Conservation (phyloP, 176 grass and related monocot genomes). For the Neostapfia colusana region DNA sequence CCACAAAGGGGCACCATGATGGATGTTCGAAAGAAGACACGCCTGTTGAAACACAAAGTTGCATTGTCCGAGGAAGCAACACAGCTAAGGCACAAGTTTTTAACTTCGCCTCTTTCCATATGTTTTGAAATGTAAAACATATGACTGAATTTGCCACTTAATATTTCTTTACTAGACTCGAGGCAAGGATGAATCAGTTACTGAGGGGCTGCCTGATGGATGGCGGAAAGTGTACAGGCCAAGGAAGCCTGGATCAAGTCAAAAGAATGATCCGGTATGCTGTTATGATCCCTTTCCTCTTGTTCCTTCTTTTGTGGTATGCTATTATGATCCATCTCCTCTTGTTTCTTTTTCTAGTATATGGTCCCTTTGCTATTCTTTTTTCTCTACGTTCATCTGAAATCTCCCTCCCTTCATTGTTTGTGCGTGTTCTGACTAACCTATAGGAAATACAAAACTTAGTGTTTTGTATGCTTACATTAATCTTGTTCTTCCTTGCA, state of each 20-base stretch:
- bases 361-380: neutral
- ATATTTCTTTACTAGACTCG: constrained; percentile 37
- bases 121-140: neutral
- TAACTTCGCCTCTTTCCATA: neutral
- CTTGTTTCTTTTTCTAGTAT: too few species aligned
- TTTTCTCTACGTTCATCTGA: neutral
- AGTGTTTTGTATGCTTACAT: neutral
- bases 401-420: neutral
- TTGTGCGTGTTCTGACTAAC: neutral
- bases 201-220: constrained; percentile 48
- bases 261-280: constrained; percentile 45
- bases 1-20: neutral
- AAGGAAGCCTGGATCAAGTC: constrained; percentile 40
- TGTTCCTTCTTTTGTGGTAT: constrained; percentile 35
- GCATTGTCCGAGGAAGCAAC: neutral
- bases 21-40: constrained; percentile 17
- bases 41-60: neutral
- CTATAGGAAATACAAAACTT: neutral
- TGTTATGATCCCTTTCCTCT: neutral
- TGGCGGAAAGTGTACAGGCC: constrained; percentile 52
- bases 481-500: constrained; percentile 20
- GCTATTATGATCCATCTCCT: neutral
- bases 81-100: neutral
- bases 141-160: neutral
- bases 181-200: constrained; percentile 15